Evolutionary conservation across 139 green algal species (phyloP).

Genomic region (Haematococcus sp.): DNA sequence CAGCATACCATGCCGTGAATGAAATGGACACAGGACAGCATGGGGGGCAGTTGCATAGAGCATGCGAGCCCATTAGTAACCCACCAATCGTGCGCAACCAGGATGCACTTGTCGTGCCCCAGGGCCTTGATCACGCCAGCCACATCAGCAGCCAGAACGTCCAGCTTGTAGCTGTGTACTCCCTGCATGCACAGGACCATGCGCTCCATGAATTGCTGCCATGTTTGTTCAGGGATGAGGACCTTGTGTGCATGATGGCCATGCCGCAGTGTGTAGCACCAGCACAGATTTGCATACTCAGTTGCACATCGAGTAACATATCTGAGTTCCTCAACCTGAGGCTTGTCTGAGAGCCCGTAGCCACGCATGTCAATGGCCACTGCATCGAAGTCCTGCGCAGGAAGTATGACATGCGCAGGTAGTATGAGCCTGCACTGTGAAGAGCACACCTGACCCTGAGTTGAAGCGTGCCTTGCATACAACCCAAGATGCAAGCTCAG

Average conservation of each 20-base stretch:
- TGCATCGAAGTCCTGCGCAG: conserved; percentile 56
- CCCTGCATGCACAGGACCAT: conserved; percentile 19
- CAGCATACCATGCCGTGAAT: not conserved
- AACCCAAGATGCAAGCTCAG: too few relatives aligned
- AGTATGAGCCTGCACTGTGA: too few relatives aligned
- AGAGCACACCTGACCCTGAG: too few relatives aligned
- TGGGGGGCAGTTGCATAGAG: too few relatives aligned
- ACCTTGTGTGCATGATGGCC: too few relatives aligned
- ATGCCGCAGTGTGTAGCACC: too few relatives aligned
- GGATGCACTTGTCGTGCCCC: conserved; percentile 46
- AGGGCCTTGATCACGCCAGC: conserved; percentile 36
- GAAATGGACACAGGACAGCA: too few relatives aligned
- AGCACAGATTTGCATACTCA: too few relatives aligned
- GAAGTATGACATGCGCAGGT: too few relatives aligned
- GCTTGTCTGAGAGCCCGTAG: conserved; percentile 51
- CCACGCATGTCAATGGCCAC: conserved; percentile 64
- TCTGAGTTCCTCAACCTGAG: conserved; percentile 33
- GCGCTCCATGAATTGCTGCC: too few relatives aligned
- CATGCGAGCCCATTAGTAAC: not conserved
- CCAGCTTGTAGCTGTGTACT: conserved; percentile 39
- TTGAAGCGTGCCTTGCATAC: too few relatives aligned
- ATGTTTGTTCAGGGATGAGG: too few relatives aligned
- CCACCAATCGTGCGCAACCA: conserved; percentile 70
- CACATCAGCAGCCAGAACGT: conserved; percentile 44
- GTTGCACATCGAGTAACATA: not conserved